Conservation (phyloP, 2,329 filamentous ascomycete species). For the Aureobasidium melanogenum region DNA sequence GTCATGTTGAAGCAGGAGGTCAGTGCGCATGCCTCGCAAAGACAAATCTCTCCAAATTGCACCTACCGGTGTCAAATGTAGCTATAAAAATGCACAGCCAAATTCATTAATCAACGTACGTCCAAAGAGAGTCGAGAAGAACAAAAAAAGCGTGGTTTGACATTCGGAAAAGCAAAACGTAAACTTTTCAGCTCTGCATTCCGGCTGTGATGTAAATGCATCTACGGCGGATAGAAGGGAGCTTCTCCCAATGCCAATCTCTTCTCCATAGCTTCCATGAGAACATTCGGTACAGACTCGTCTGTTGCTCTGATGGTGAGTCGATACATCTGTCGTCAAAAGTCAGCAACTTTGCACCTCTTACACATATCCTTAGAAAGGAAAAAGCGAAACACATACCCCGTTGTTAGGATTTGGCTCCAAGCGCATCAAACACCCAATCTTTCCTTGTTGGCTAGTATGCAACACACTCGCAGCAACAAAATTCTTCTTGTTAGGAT, state of each 20-base stretch:
- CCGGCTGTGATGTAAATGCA: too few relatives aligned
- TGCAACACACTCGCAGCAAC: constrained; percentile 84
- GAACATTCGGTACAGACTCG: constrained; percentile 69
- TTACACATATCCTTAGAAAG: not conserved
- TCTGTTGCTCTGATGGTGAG: constrained; percentile 91
- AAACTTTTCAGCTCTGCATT: too few relatives aligned
- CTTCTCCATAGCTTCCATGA: constrained; percentile 83
- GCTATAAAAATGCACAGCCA: too few relatives aligned
- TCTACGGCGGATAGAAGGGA: constrained; percentile 10
- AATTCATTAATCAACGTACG: too few relatives aligned
- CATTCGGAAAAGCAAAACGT: too few relatives aligned
- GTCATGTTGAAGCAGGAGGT: too few relatives aligned
- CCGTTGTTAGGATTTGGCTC: constrained; percentile 90
- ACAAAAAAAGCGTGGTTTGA: too few relatives aligned
- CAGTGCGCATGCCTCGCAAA: too few relatives aligned
- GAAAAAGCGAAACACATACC: too few relatives aligned
- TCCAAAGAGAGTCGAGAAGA: too few relatives aligned
- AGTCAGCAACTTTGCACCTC: constrained; percentile 16
- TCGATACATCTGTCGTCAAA: constrained; percentile 68
- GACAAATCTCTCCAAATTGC: too few relatives aligned
- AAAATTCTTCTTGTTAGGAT: constrained; percentile 88
- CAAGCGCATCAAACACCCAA: constrained; percentile 83
- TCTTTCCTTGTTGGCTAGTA: constrained; percentile 72
- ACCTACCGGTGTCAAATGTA: too few relatives aligned
- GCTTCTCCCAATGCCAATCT: constrained; percentile 43